Conservation (phyloP, 352 stramenopile genomes). For the Pythium grandisporangium region DNA sequence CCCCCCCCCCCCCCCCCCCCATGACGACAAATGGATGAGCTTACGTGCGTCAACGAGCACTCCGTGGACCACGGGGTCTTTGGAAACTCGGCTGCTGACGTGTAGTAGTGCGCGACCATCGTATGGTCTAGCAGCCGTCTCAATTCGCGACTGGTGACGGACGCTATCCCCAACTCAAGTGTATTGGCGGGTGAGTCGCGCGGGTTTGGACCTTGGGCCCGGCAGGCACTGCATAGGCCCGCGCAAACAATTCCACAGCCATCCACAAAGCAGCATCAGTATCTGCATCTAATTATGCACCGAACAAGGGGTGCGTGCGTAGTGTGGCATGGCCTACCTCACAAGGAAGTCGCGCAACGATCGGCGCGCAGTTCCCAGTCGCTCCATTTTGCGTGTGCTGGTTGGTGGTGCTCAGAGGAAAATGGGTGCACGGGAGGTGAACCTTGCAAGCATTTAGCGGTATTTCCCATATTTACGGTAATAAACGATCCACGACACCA, state of each 20-base stretch:
- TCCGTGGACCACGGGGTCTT: not conserved
- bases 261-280: too few species aligned
- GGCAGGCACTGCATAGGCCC: not conserved
- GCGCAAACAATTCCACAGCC: too few species aligned
- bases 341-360: slow-evolving; percentile 4
- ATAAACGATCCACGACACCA: too few species aligned
- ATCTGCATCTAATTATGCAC: too few species aligned
- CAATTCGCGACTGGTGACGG: not conserved
- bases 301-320: too few species aligned
- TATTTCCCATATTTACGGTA: too few species aligned
- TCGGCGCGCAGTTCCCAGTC: slow-evolving; percentile 1
- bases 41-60: slow-evolving; percentile 4
- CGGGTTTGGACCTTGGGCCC: not conserved
- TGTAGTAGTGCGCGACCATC: slow-evolving; percentile 10
- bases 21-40: not conserved
- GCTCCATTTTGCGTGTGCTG: slow-evolving; percentile 1
- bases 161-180: not conserved
- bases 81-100: not conserved
- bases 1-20: too few species aligned
- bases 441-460: too few species aligned
- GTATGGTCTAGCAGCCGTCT: slow-evolving; percentile 6
- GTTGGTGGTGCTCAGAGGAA: too few species aligned
- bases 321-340: slow-evolving; percentile 1
- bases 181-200: not conserved
- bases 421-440: too few species aligned